Percentiles rank a stretch among this genome's conserved stretches.
Conservation (phyloP, 2,329 filamentous ascomycete genomes). For the Chrysosporium keratinophilum region DNA sequence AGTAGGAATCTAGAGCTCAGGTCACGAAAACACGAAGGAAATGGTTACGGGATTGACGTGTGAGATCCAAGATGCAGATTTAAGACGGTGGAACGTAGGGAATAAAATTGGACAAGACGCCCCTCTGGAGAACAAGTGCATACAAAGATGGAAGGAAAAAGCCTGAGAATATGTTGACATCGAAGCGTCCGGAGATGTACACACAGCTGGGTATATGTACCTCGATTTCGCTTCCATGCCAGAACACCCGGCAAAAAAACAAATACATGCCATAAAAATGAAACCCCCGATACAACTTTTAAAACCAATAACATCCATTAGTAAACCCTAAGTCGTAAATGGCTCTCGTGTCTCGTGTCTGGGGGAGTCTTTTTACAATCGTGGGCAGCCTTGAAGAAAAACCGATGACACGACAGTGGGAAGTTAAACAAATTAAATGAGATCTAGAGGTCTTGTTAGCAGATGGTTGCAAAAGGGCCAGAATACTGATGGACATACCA, state of each 20-base stretch:
- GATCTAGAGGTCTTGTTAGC: slow-evolving; percentile 23
- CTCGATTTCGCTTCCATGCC: slow-evolving; percentile 6
- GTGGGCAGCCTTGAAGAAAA: slow-evolving; percentile 9
- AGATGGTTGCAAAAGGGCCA: not conserved
- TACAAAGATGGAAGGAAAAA: slow-evolving; percentile 8
- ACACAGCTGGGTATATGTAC: not conserved
- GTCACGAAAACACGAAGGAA: not conserved
- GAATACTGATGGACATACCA: slow-evolving; percentile 37
- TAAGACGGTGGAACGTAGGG: slow-evolving; percentile 7
- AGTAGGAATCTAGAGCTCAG: not conserved
- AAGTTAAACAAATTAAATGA: slow-evolving; percentile 32
- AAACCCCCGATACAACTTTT: slow-evolving; percentile 16
- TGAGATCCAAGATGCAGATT: slow-evolving; percentile 3
- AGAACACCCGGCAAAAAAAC: slow-evolving; percentile 6
- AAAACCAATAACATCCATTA: slow-evolving; percentile 16
- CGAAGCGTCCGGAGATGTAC: slow-evolving; percentile 7
- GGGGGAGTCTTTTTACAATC: slow-evolving; percentile 8
- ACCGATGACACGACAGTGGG: slow-evolving; percentile 22
- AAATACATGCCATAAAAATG: slow-evolving; percentile 10
- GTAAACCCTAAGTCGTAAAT: slow-evolving; percentile 13
- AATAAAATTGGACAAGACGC: slow-evolving; percentile 13
- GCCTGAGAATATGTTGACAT: slow-evolving; percentile 5
- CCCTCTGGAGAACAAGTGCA: slow-evolving; percentile 10
- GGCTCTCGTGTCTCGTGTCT: slow-evolving; percentile 5
- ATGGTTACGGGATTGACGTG: not conserved